phyloP scores from a whole-genome alignment of 495 filamentous ascomycete genomes.

The Xylaria venustula region DNA sequence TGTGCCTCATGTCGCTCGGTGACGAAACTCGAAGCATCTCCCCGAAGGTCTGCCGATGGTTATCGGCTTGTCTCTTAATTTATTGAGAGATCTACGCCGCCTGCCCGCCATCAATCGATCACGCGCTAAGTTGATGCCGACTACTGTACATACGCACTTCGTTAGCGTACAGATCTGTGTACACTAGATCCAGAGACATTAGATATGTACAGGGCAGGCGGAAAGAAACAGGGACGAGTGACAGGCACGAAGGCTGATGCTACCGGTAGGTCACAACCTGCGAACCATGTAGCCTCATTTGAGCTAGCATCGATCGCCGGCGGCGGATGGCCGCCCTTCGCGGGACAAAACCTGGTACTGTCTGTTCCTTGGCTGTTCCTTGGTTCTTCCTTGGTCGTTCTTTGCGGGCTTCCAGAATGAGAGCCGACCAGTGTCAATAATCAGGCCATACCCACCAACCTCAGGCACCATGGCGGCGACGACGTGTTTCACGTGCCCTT shows the following conservation, averaged over 20 bases:
- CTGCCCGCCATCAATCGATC: background rate
- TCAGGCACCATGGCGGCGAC: background rate
- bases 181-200: background rate
- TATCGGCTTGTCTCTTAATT: too few relatives aligned
- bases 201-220: background rate
- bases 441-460: background rate
- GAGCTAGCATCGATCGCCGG: background rate
- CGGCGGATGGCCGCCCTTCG: background rate
- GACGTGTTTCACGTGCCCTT: background rate
- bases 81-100: conserved; percentile 2
- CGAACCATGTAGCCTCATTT: background rate
- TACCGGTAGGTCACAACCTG: background rate
- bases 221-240: background rate
- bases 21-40: conserved; percentile 1
- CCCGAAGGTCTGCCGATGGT: too few relatives aligned
- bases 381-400: background rate
- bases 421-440: background rate
- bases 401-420: background rate
- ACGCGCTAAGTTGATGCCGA: background rate
- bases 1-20: background rate
- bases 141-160: background rate
- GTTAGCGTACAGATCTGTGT: background rate
- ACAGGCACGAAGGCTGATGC: background rate
- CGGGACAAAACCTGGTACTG: too few relatives aligned
- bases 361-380: too few relatives aligned